phyloP scores from a whole-genome alignment of 1,284 basidiomycete genomes.

The Singerocomus rubriflavus region DNA sequence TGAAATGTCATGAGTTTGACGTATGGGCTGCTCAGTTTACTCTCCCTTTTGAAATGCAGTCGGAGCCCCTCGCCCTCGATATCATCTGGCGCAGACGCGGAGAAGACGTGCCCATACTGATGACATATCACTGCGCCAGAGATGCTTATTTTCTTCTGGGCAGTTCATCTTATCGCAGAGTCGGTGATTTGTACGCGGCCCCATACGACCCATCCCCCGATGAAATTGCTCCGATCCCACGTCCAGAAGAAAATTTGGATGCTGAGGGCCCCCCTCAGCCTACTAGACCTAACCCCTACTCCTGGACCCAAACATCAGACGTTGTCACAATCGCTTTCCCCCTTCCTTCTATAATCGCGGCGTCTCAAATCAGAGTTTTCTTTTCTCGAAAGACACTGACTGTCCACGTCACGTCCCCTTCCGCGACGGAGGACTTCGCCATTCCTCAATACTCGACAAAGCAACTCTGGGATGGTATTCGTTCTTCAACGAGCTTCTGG shows the following conservation, averaged over 20 bases:
- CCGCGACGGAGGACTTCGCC: constrained; percentile 32
- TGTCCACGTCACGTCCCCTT: constrained; percentile 50
- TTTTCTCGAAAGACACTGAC: constrained; percentile 68
- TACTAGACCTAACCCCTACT: constrained; percentile 69
- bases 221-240: constrained; percentile 67
- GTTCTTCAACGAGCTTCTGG: constrained; percentile 75
- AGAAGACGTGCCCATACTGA: constrained; percentile 65
- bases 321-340: constrained; percentile 81
- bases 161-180: constrained; percentile 49
- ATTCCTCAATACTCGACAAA: constrained; percentile 63
- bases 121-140: constrained; percentile 46
- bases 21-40: constrained; percentile 56
- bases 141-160: constrained; percentile 55
- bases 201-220: constrained; percentile 57
- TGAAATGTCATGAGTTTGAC: constrained; percentile 48
- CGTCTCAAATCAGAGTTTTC: constrained; percentile 60
- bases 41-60: constrained; percentile 37
- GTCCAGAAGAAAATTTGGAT: constrained; percentile 53
- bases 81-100: constrained; percentile 70
- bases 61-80: constrained; percentile 40
- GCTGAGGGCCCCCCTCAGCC: constrained; percentile 26
- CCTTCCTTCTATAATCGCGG: constrained; percentile 66
- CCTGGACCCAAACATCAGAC: constrained; percentile 87
- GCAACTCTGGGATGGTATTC: constrained; percentile 74
- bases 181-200: constrained; percentile 32